Percentiles rank a stretch among this genome's conserved stretches.
Evolutionary conservation across 441 rosid species (phyloP).

Genomic region (Populus tomentosa): DNA sequence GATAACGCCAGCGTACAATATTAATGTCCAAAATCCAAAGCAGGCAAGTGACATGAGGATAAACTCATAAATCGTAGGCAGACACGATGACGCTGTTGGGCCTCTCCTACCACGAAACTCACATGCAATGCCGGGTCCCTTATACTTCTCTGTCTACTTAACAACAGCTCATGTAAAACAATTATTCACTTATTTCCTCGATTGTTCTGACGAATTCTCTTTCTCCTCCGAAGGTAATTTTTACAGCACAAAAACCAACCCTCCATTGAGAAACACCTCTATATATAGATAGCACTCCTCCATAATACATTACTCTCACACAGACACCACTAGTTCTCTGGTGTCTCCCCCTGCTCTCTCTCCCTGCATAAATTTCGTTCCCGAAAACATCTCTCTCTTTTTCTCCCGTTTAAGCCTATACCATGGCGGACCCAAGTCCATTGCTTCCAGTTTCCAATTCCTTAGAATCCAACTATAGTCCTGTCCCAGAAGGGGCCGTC

Average conservation of each 20-base stretch:
- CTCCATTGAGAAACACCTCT: neutral
- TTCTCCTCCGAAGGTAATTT: neutral
- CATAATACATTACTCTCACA: neutral
- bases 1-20: neutral
- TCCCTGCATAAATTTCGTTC: neutral
- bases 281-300: neutral
- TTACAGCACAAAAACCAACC: neutral
- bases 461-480: neutral
- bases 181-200: neutral
- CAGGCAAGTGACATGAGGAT: neutral
- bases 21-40: neutral
- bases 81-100: neutral
- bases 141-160: too few relatives aligned
- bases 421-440: slow-evolving; percentile 21
- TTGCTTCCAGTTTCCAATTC: slow-evolving; percentile 19
- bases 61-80: neutral
- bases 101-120: neutral
- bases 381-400: neutral
- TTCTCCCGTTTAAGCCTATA: neutral
- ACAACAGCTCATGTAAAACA: neutral
- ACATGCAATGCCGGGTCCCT: neutral
- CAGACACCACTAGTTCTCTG: neutral
- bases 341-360: neutral
- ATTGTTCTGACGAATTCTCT: neutral
- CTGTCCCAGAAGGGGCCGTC: slow-evolving; percentile 18